Base-by-base conservation (phyloP, 805 yeast genomes). In the Wickerhamiella lipophila region DNA sequence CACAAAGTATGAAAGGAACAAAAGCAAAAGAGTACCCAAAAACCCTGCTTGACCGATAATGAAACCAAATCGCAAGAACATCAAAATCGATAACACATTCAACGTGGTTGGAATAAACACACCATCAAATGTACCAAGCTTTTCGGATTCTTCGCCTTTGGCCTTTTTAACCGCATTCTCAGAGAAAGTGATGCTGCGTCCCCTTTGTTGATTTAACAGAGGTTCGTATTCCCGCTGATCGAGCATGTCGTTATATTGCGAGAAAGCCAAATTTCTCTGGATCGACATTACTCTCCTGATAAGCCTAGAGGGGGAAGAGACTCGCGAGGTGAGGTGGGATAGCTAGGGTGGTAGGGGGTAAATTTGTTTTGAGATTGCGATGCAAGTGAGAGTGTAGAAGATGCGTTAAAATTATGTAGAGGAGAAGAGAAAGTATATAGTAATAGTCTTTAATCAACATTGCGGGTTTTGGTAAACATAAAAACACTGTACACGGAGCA, bases 11-110 rank as follows among this genome's bases (percentile, higher is more conserved):
- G 95, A 82, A 62, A 86, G 62, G 1, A 80, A 49, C 34, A 92
- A 68, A 19, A 89, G 65, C 1, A 76, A 64, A 21, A 87, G 57
- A 2, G 94, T 72, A 3, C 96, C 96, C 15, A 82, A 48, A 5
- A 89, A 71, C 1, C 98, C 99, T 73, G 89, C 79, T 61, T 92
- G 96, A 8, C 98, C 98, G 29, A 92, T 72, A 30, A 92, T 81
- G 66, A 88, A 92, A 5, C 98, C 98, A 63, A 92, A 92, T 54
- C 99, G 76, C 56, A 92, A 70, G 62, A 89, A 92, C 95, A 92
- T 87, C 63, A 92, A 73, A 58, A 92, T 92, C 2, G 96, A 87
- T 26, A 92, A 70, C 40, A 92, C 96, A 64, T 92, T 92, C 36
- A 92, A 69, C 0, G 95, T 77, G 0, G 97, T 92, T 9, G 99